phyloP scores from a whole-genome alignment of 164 flowering plant genomes.

The Echeveria elegans region DNA sequence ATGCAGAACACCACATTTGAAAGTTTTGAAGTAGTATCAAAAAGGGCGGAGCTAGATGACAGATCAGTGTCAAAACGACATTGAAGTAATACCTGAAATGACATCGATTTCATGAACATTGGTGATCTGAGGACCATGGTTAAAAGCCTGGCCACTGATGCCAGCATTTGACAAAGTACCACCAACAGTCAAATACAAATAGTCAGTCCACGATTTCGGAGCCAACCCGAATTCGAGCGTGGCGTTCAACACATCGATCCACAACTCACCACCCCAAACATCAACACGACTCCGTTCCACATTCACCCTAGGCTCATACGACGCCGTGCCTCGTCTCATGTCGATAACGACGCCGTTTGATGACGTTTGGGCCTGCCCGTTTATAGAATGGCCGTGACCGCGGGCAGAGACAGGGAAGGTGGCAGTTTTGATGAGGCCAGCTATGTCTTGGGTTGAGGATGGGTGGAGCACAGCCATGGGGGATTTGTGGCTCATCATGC shows the following conservation, averaged over 20 bases:
- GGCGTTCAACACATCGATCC: slow-evolving; percentile 70
- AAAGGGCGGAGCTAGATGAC: not conserved
- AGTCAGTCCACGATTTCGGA: slow-evolving; percentile 96
- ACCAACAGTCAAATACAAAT: slow-evolving; percentile 81
- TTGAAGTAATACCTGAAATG: slow-evolving; percentile 63
- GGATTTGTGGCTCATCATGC: slow-evolving; percentile 26
- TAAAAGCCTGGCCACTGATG: slow-evolving; percentile 93
- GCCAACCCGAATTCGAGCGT: slow-evolving; percentile 64
- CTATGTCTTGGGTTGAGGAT: slow-evolving; percentile 46
- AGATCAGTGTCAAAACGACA: not conserved
- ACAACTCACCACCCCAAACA: slow-evolving; percentile 93
- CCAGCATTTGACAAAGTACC: slow-evolving; percentile 96
- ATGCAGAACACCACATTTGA: too few species aligned
- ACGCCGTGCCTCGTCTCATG: slow-evolving; percentile 31
- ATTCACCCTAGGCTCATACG: slow-evolving; percentile 16
- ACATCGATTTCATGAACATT: slow-evolving; percentile 83
- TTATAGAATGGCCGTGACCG: slow-evolving; percentile 92
- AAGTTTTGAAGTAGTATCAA: too few species aligned
- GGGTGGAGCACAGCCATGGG: slow-evolving; percentile 76
- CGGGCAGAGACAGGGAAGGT: slow-evolving; percentile 58
- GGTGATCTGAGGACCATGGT: slow-evolving; percentile 91
- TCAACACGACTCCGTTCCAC: slow-evolving; percentile 47
- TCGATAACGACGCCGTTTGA: slow-evolving; percentile 58
- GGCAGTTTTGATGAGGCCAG: slow-evolving; percentile 34
- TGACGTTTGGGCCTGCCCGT: slow-evolving; percentile 75